Evolutionary conservation across 2,329 filamentous ascomycete species (phyloP).

Genomic region (Aulographum hederae): DNA sequence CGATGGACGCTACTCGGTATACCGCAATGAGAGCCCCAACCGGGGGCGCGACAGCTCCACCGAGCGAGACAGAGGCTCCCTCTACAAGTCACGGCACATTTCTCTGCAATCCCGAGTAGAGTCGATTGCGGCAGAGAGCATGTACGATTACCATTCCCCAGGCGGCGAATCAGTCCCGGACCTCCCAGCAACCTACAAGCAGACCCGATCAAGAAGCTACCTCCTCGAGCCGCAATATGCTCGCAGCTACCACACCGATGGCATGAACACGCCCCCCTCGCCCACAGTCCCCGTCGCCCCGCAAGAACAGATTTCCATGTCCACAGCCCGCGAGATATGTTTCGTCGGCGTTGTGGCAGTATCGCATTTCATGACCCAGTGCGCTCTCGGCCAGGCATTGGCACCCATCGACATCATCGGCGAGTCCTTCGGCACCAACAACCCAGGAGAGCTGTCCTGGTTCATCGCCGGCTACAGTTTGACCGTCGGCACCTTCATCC

Average conservation of each 20-base stretch:
- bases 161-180: slow-evolving; percentile 3
- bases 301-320: slow-evolving; percentile 7
- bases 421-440: slow-evolving; percentile 19
- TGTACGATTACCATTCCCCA: slow-evolving; percentile 4
- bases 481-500: slow-evolving; percentile 26
- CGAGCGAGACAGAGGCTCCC: slow-evolving; percentile 5
- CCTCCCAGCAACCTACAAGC: slow-evolving; percentile 4
- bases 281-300: slow-evolving; percentile 4
- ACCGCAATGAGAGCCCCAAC: too few species aligned
- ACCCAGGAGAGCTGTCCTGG: slow-evolving; percentile 24
- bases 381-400: slow-evolving; percentile 14
- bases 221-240: slow-evolving; percentile 4
- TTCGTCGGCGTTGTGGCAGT: slow-evolving; percentile 13
- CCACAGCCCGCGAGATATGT: slow-evolving; percentile 9
- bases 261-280: slow-evolving; percentile 3
- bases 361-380: slow-evolving; percentile 14
- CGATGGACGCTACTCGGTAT: too few species aligned
- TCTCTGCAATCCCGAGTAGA: slow-evolving; percentile 13
- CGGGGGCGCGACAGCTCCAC: too few species aligned
- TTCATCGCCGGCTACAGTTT: slow-evolving; percentile 24
- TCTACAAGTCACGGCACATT: slow-evolving; percentile 14
- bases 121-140: slow-evolving; percentile 7
- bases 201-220: slow-evolving; percentile 5
- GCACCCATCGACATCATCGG: slow-evolving; percentile 27
- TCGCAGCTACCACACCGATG: slow-evolving; percentile 3